Evolutionary conservation across 176 grass and related monocot species (phyloP).

Genomic region (Eleusine coracana): DNA sequence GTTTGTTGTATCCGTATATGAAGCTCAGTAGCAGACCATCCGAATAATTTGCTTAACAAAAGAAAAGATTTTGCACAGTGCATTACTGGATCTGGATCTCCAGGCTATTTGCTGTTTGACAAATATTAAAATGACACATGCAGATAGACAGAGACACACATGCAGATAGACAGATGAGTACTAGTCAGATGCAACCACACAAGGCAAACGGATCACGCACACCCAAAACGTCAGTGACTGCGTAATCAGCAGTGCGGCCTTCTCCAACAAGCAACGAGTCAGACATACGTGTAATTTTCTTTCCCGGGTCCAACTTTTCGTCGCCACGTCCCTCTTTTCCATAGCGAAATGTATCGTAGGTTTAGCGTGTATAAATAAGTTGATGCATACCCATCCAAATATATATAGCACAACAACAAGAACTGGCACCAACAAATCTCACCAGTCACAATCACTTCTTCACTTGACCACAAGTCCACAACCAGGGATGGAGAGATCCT

Average conservation of each 20-base stretch:
- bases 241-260: not conserved
- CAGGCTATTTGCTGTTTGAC: not conserved
- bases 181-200: not conserved
- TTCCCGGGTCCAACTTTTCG: not conserved
- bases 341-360: not conserved
- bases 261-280: not conserved
- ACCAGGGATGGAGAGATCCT: not conserved
- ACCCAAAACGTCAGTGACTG: not conserved
- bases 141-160: not conserved
- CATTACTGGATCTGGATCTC: not conserved
- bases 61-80: not conserved
- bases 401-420: not conserved
- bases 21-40: not conserved
- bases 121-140: not conserved
- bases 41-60: not conserved
- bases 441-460: not conserved
- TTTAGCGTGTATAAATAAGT: not conserved
- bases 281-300: not conserved
- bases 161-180: not conserved
- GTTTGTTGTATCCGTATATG: not conserved
- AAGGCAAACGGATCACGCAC: not conserved
- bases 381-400: not conserved
- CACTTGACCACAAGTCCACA: not conserved
- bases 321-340: not conserved
- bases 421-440: not conserved